phyloP scores from a whole-genome alignment of 2,329 filamentous ascomycete genomes.

The Colletotrichum sublineola region DNA sequence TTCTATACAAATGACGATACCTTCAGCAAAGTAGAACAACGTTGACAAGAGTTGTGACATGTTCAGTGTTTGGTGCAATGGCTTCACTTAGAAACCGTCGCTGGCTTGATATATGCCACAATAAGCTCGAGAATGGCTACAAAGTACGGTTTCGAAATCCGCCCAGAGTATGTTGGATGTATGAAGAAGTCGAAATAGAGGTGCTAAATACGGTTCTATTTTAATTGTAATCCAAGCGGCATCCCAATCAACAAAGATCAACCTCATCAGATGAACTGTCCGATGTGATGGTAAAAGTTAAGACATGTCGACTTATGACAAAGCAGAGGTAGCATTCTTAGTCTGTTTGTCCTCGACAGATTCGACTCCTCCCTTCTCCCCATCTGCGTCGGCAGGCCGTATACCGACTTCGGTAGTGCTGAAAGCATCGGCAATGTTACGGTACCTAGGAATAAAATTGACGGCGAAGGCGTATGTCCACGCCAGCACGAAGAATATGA shows the following conservation, averaged over 20 bases:
- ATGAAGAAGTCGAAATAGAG: too few relatives aligned
- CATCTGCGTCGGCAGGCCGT: constrained; percentile 46
- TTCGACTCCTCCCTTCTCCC: constrained; percentile 36
- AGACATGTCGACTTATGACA: background rate
- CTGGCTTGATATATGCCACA: background rate
- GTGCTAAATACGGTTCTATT: too few relatives aligned
- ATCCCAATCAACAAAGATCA: background rate
- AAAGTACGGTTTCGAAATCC: background rate
- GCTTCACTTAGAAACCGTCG: background rate
- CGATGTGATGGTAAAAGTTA: too few relatives aligned
- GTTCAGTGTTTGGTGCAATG: background rate
- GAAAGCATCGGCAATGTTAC: constrained; percentile 71
- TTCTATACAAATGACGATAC: background rate
- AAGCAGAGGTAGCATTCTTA: constrained; percentile 19
- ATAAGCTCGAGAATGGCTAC: background rate
- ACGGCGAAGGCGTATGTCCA: constrained; percentile 70
- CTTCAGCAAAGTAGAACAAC: background rate
- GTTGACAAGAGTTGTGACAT: background rate
- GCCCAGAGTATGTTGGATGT: background rate
- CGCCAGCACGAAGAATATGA: constrained; percentile 69
- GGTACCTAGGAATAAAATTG: constrained; percentile 77
- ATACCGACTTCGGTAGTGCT: constrained; percentile 60
- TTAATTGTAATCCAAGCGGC: background rate
- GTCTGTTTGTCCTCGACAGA: constrained; percentile 30
- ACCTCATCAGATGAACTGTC: background rate